Evolutionary conservation across 2,329 filamentous ascomycete genomes (phyloP), one percentile per base, ranked within the genome.

Genomic region (Botryotinia calthae): DNA sequence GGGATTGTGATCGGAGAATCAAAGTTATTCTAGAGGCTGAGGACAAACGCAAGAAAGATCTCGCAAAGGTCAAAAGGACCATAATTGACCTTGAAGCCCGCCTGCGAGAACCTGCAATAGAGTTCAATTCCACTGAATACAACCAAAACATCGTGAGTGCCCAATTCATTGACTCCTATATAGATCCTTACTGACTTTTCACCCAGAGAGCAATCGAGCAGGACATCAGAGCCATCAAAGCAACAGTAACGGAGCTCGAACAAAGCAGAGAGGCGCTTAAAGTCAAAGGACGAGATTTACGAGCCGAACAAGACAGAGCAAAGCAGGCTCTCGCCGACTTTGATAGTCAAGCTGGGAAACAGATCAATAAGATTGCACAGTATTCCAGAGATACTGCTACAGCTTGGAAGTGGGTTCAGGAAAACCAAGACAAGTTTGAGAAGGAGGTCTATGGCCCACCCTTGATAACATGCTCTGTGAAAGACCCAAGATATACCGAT

Each of bases 341-440:
- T 22, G 86, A 93, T 67, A 95, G 93, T 1, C 88, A 92, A 77
- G 86, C 90, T 74, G 95, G 94, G 9, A 91, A 93, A 78, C 91
- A 93, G 76, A 84, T 92, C 72, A 88, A 83, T 66, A 89, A 91
- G 76, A 86, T 99, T 71, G 85, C 84, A 70, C 85, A 80, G 9
- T 25, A 87, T 0, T 91, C 90, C 18, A 80, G 80, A 0, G 92
- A 98, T 72, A 89, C 91, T 3, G 87, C 87, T 18, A 84, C 80
- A 76, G 94, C 90, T 2, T 97, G 93, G 90, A 86, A 90, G 59
- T 99, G 95, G 95, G 86, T 98, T 69, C 87, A 93, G 79, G 81
- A 89, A 3, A 89, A 99, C 80, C 87, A 86, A 73, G 80, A 86
- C 65, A 80, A 83, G 61, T 91, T 93, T 75, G 85, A 88, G 75